Percentiles rank a stretch among this genome's conserved stretches.
phyloP scores from a whole-genome alignment of 2,329 filamentous ascomycete genomes.

The Epichloe scottii region DNA sequence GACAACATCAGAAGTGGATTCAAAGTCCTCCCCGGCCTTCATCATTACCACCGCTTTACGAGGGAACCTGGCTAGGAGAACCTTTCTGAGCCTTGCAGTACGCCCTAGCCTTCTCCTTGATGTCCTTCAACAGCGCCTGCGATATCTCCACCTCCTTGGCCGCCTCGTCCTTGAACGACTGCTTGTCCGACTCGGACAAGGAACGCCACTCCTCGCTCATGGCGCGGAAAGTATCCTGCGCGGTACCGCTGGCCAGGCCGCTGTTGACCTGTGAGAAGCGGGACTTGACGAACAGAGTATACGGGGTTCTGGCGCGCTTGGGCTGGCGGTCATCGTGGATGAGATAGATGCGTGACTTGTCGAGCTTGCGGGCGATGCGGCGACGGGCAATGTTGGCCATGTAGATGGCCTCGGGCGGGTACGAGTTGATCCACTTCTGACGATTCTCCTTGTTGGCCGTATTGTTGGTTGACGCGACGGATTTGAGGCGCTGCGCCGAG shows the following conservation, averaged over 20 bases:
- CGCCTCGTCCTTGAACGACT: conserved; percentile 24
- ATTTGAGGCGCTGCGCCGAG: conserved; percentile 18
- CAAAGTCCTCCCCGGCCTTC: too few relatives aligned
- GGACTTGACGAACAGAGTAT: conserved; percentile 24
- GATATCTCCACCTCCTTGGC: conserved; percentile 8
- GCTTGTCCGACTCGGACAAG: conserved; percentile 28
- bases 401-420: conserved; percentile 26
- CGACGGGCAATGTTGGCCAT: conserved; percentile 36
- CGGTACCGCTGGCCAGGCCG: conserved; percentile 10
- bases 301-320: conserved; percentile 23
- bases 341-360: conserved; percentile 10
- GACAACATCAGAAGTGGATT: too few relatives aligned
- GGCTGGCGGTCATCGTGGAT: conserved; percentile 38
- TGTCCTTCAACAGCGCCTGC: conserved; percentile 13
- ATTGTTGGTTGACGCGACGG: conserved; percentile 26
- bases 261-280: conserved; percentile 17
- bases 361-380: conserved; percentile 24
- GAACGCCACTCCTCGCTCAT: conserved; percentile 30
- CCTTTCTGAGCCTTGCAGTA: conserved; percentile 10
- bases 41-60: too few relatives aligned
- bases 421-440: conserved; percentile 36
- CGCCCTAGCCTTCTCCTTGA: conserved; percentile 14
- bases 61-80: background rate
- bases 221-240: conserved; percentile 12
- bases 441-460: conserved; percentile 25